phyloP scores from a whole-genome alignment of 2,329 filamentous ascomycete species.

The Emmonsiellopsis sp. region DNA sequence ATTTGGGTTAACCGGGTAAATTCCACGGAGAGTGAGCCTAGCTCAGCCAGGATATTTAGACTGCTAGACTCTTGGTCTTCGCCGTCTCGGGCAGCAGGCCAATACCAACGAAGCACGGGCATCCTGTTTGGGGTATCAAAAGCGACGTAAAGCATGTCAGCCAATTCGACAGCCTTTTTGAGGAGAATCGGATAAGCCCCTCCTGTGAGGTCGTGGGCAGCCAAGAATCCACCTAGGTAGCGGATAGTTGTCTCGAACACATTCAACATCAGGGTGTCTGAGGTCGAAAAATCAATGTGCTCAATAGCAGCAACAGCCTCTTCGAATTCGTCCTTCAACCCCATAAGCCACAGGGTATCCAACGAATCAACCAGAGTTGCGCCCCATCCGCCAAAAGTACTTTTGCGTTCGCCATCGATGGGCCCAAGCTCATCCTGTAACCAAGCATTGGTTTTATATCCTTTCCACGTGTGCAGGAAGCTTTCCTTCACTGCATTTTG shows the following conservation, averaged over 20 bases:
- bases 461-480: constrained; percentile 48
- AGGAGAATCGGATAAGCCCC: constrained; percentile 35
- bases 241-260: constrained; percentile 46
- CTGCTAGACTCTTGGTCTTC: constrained; percentile 19
- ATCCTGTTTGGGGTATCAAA: constrained; percentile 22
- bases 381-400: constrained; percentile 55
- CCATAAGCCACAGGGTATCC: constrained; percentile 57
- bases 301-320: constrained; percentile 43
- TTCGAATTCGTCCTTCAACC: constrained; percentile 46
- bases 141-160: constrained; percentile 43
- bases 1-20: constrained; percentile 33
- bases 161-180: constrained; percentile 44
- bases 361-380: constrained; percentile 52
- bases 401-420: constrained; percentile 41
- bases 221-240: constrained; percentile 44
- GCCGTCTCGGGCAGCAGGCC: constrained; percentile 14
- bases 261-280: constrained; percentile 24
- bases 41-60: constrained; percentile 21
- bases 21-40: constrained; percentile 32
- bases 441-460: constrained; percentile 56
- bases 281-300: constrained; percentile 44
- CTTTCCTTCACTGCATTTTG: constrained; percentile 40
- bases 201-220: constrained; percentile 44
- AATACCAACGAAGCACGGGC: constrained; percentile 16
- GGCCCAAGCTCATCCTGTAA: constrained; percentile 54